A percentile compares a stretch with the other conserved stretches of the same genome.
Conservation (phyloP, 2,329 filamentous ascomycete genomes). For the Dactylellina leptospora region DNA sequence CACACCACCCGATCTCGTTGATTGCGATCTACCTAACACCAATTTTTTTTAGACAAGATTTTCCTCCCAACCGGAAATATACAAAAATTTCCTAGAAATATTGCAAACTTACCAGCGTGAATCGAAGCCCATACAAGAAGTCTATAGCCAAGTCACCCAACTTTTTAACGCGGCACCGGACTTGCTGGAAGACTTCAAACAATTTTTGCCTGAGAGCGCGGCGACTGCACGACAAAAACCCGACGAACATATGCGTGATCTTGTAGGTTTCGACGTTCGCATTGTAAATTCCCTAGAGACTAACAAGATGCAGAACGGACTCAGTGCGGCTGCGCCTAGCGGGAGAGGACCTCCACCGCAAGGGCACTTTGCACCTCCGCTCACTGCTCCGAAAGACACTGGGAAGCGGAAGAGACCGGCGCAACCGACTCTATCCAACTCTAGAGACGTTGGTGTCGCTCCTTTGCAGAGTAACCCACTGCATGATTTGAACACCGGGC, state of each 20-base stretch:
- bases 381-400: constrained; percentile 83
- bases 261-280: constrained; percentile 27
- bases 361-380: constrained; percentile 86
- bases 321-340: constrained; percentile 61
- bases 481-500: constrained; percentile 28
- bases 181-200: constrained; percentile 96
- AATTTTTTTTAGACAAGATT: constrained; percentile 79
- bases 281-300: not conserved
- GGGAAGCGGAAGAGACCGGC: constrained; percentile 74
- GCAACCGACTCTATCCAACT: constrained; percentile 29
- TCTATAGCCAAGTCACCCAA: constrained; percentile 94
- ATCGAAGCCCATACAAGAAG: constrained; percentile 97
- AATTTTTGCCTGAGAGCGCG: constrained; percentile 92
- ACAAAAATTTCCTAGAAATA: constrained; percentile 98
- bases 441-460: constrained; percentile 33
- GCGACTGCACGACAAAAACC: constrained; percentile 70
- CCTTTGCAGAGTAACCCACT: constrained; percentile 34
- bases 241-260: constrained; percentile 63
- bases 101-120: constrained; percentile 97
- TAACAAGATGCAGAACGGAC: constrained; percentile 32
- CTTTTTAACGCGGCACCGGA: constrained; percentile 94
- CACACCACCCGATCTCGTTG: not conserved
- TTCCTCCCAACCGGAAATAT: constrained; percentile 94
- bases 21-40: constrained; percentile 19
- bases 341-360: constrained; percentile 75